phyloP scores from a whole-genome alignment of 768 basidiomycete species.

The Boletus rubroflammeus region DNA sequence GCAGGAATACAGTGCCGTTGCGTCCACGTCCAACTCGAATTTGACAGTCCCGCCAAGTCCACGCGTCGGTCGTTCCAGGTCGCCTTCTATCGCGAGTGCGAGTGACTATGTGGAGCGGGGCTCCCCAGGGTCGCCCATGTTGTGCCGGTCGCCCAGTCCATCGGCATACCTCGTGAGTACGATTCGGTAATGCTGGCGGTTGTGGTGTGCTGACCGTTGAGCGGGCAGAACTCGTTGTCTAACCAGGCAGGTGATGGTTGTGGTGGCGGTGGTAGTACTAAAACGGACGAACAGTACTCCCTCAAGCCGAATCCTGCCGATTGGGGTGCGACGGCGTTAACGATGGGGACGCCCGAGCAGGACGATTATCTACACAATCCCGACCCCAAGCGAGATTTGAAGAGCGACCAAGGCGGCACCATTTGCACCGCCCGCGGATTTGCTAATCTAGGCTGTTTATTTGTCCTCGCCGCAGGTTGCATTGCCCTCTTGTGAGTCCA shows the following conservation, averaged over 20 bases:
- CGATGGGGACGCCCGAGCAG: constrained; percentile 44
- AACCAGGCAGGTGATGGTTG: constrained; percentile 17
- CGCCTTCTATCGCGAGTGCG: constrained; percentile 19
- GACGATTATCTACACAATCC: constrained; percentile 68
- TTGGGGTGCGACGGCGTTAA: constrained; percentile 46
- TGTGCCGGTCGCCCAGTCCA: constrained; percentile 27
- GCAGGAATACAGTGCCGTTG: constrained; percentile 27
- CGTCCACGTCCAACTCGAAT: constrained; percentile 23
- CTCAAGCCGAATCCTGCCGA: constrained; percentile 43
- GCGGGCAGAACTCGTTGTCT: constrained; percentile 25
- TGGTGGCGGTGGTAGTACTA: not conserved
- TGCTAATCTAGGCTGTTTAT: constrained; percentile 63
- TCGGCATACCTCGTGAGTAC: constrained; percentile 25
- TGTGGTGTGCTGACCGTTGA: not conserved
- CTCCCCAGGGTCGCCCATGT: constrained; percentile 9
- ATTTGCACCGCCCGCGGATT: constrained; percentile 62
- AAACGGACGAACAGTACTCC: constrained; percentile 32
- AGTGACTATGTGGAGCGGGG: constrained; percentile 16
- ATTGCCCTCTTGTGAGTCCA: constrained; percentile 55
- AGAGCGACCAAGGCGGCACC: constrained; percentile 53
- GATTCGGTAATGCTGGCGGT: not conserved
- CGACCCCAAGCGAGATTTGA: constrained; percentile 49
- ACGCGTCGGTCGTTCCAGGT: constrained; percentile 9
- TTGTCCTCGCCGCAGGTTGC: constrained; percentile 46
- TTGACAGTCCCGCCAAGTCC: constrained; percentile 19